Percentiles rank a stretch among this genome's conserved stretches.
Evolutionary conservation across 2,329 filamentous ascomycete species (phyloP).

Genomic region (Fusarium verticillioides): DNA sequence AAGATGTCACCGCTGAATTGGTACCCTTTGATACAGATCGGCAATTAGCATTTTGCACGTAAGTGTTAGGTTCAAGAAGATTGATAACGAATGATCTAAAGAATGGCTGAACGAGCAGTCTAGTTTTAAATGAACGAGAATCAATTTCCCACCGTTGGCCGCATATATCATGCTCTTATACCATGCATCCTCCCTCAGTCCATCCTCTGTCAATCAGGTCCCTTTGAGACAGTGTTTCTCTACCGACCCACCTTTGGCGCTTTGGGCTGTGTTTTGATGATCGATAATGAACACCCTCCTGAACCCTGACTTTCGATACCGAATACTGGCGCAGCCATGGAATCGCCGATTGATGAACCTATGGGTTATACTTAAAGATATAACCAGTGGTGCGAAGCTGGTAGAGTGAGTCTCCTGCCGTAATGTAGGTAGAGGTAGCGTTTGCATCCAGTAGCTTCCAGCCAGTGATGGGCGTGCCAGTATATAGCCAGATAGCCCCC

Average conservation of each 20-base stretch:
- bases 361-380: background rate
- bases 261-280: background rate
- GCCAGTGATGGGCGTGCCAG: background rate
- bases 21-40: accelerated
- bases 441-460: background rate
- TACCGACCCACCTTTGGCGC: background rate
- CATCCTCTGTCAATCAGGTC: too few relatives aligned
- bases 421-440: background rate
- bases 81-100: too few relatives aligned
- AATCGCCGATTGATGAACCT: background rate
- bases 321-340: background rate
- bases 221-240: background rate
- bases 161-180: too few relatives aligned
- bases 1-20: background rate
- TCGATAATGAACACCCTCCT: too few relatives aligned
- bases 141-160: too few relatives aligned
- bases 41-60: background rate
- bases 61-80: too few relatives aligned
- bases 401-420: background rate
- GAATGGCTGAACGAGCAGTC: too few relatives aligned
- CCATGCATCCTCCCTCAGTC: too few relatives aligned
- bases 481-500: background rate
- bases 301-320: background rate
- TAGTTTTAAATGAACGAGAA: too few relatives aligned
- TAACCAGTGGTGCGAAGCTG: background rate